These are phyloP conservation scores for Xylaria scruposa DNA, from an alignment of 495 filamentous ascomycete species.

Conservation along the genomic window DNA sequence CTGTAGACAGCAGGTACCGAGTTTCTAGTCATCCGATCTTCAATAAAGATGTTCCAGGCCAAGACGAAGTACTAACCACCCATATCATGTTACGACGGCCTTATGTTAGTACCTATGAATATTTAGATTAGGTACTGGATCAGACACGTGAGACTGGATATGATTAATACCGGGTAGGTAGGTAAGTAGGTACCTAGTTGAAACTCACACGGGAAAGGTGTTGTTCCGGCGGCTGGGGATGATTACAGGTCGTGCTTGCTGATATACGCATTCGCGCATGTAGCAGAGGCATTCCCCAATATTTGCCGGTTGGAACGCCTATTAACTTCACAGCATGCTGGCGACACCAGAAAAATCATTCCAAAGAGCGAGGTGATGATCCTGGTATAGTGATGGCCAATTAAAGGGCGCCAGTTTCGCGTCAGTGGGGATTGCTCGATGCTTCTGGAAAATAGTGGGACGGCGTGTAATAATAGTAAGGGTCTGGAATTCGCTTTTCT, in stretches of 20 bases:
- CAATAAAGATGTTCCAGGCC: not conserved
- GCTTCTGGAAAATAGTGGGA: not conserved
- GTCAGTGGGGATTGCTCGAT: slow-evolving; percentile 24
- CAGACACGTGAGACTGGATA: not conserved
- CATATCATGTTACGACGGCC: not conserved
- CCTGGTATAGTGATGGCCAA: slow-evolving; percentile 25
- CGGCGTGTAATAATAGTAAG: too few relatives aligned
- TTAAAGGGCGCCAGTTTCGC: slow-evolving; percentile 23
- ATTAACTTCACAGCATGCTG: not conserved
- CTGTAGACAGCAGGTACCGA: not conserved
- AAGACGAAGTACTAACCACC: not conserved
- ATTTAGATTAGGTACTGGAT: not conserved
- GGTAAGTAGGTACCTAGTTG: not conserved
- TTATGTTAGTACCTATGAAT: not conserved
- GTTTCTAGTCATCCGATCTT: not conserved
- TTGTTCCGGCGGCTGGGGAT: not conserved
- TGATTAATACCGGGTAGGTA: too few relatives aligned
- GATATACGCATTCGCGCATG: not conserved
- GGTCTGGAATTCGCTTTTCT: too few relatives aligned
- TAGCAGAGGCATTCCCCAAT: too few relatives aligned
- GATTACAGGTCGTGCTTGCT: not conserved
- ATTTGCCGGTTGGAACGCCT: not conserved
- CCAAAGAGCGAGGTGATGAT: not conserved
- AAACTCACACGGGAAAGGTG: not conserved
- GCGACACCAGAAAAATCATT: not conserved